Evolutionary conservation across 306 rosid genomes (phyloP), one percentile per base, ranked within the genome.

Genomic region (Citrullus mucosospermus): DNA sequence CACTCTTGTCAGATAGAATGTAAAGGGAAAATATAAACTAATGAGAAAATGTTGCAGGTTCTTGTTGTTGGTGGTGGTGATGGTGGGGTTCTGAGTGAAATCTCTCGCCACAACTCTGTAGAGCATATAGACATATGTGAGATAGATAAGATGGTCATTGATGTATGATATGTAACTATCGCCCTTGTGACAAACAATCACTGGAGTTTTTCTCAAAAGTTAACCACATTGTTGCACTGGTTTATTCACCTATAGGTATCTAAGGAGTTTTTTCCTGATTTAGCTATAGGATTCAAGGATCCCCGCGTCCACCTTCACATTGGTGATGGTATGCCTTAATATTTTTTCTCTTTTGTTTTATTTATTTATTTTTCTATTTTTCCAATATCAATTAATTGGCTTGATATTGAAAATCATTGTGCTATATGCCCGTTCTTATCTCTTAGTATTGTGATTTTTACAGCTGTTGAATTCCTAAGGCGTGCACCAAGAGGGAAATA

Each of bases 41-140:
- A 63, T 63, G 70, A 12, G 8, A 14, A 63, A 15, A 44, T 39
- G 74, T 67, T 77, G 83, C 83, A 93, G 98, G 96, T 93, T 84
- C 88, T 93, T 80, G 97, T 93, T 73, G 98, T 93, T 69, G 98
- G 97, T 32, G 98, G 98, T 9, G 98, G 98, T 78, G 98, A 93
- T 81, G 98, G 98, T 43, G 97, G 97, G 30, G 96, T 93, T 83
- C 90, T 93, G 6, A 92, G 97, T 83, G 98, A 93, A 87, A 78
- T 93, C 60, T 75, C 91, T 72, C 92, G 98, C 50, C 98, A 92
- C 81, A 81, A 83, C 63, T 94, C 97, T 48, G 89, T 94, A 74
- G 90, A 92, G 84, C 91, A 85, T 78, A 94, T 94, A 76, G 97
- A 94, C 80, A 94, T 94, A 65, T 94, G 98, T 81, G 98, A 94